These are phyloP conservation scores for Colletotrichum graminicola DNA, from an alignment of 2,329 filamentous ascomycete species.

Conservation along the genomic window DNA sequence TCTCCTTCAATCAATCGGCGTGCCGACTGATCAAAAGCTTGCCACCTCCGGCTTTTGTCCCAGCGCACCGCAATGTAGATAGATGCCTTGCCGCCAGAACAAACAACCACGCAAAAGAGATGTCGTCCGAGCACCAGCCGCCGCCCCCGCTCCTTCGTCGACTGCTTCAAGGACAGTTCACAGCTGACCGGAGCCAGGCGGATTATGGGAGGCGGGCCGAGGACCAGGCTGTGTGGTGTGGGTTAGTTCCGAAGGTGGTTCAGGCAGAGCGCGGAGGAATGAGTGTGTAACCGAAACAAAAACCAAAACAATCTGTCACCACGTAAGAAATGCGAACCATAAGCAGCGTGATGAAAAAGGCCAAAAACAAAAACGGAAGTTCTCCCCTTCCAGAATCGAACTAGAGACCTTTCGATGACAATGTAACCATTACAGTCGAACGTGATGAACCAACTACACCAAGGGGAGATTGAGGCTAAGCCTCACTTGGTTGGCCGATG, in stretches of 20 bases:
- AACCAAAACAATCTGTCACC: not conserved
- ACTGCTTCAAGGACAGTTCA: no score
- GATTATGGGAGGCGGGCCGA: conserved; percentile 45
- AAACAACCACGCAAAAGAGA: not conserved
- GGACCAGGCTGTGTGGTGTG: conserved; percentile 48
- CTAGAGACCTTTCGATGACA: conserved; percentile 39
- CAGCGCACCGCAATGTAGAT: not conserved
- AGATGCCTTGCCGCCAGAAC: no score
- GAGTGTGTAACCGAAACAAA: not conserved
- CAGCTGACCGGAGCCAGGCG: conserved; percentile 44
- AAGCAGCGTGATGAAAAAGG: not conserved
- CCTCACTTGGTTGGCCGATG: conserved; percentile 1
- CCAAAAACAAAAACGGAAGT: not conserved
- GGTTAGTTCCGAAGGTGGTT: conserved; percentile 47
- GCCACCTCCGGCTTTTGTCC: not conserved
- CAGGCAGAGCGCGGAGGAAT: conserved; percentile 9
- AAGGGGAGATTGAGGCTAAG: conserved; percentile 32
- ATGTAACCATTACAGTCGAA: conserved; percentile 38
- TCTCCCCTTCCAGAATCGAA: conserved; percentile 40
- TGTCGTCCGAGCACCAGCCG: conserved; percentile 24
- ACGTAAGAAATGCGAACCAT: not conserved
- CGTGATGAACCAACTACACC: conserved; percentile 41
- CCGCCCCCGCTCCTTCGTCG: conserved; percentile 41
- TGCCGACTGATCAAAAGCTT: not conserved
- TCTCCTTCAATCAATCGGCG: not conserved